phyloP scores from a whole-genome alignment of 2,329 filamentous ascomycete species.

The Aspergillus pseudoterreus region DNA sequence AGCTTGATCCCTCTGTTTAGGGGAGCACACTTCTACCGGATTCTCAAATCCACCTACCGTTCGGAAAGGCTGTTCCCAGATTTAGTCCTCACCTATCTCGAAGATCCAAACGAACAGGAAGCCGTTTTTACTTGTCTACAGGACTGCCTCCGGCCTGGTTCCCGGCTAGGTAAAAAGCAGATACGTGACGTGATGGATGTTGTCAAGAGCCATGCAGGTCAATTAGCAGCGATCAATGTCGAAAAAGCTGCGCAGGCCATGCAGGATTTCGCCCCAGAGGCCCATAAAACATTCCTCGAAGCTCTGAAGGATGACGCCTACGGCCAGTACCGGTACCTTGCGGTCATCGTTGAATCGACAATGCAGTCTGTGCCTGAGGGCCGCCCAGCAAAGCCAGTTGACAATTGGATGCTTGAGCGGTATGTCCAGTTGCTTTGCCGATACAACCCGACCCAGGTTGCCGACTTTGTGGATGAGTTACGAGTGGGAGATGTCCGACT shows the following conservation, averaged over 20 bases:
- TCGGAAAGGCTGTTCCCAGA: constrained; percentile 74
- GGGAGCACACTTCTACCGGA: constrained; percentile 79
- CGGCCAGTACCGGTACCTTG: constrained; percentile 72
- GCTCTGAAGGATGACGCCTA: constrained; percentile 59
- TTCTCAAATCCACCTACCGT: constrained; percentile 84
- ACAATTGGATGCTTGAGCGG: constrained; percentile 67
- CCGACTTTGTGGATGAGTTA: constrained; percentile 74
- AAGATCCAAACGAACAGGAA: constrained; percentile 73
- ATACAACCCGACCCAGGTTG: constrained; percentile 77
- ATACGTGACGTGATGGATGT: constrained; percentile 66
- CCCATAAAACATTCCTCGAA: constrained; percentile 65
- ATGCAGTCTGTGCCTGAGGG: constrained; percentile 34
- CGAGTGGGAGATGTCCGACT: constrained; percentile 75
- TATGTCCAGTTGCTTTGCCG: constrained; percentile 91
- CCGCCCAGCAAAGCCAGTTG: constrained; percentile 29
- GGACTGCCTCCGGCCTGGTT: constrained; percentile 66
- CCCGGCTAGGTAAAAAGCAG: constrained; percentile 66
- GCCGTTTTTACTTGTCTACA: constrained; percentile 75
- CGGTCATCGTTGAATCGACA: constrained; percentile 67
- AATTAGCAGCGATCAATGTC: constrained; percentile 66
- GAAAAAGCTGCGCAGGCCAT: constrained; percentile 63
- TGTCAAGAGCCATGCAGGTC: constrained; percentile 61
- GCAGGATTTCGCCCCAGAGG: constrained; percentile 56
- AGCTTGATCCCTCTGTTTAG: constrained; percentile 73
- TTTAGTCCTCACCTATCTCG: constrained; percentile 76